Conservation (phyloP, 73 alveolate species). For the Stentor coeruleus region DNA sequence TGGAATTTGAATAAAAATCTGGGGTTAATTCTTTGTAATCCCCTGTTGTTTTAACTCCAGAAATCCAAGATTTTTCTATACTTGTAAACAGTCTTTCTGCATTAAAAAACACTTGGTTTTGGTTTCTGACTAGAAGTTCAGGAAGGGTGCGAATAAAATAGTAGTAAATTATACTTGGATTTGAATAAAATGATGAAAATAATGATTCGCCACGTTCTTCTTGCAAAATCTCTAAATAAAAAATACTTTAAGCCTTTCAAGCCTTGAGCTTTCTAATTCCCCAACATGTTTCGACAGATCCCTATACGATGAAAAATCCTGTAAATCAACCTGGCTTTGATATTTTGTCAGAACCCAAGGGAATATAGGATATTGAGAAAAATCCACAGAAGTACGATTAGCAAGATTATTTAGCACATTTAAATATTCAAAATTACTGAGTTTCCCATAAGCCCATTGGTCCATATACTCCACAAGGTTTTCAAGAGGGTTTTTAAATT, state of each 20-base stretch:
- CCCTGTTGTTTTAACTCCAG: constrained; percentile 60
- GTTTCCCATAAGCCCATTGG: constrained; percentile 65
- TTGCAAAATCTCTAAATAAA: constrained; percentile 42
- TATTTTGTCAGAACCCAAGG: constrained; percentile 91
- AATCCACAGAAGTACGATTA: constrained; percentile 84
- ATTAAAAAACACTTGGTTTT: constrained; percentile 73
- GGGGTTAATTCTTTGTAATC: constrained; percentile 89
- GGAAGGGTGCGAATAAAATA: constrained; percentile 85
- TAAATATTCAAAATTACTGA: constrained; percentile 76
- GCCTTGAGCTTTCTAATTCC: constrained; percentile 41
- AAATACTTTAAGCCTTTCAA: constrained; percentile 31
- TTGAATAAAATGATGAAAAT: constrained; percentile 72
- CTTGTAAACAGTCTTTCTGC: constrained; percentile 82
- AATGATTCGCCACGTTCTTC: constrained; percentile 45
- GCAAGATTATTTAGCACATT: constrained; percentile 76
- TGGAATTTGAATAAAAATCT: constrained; percentile 81
- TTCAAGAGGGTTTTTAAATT: neutral
- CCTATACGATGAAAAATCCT: constrained; percentile 56
- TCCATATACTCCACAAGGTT: constrained; percentile 27
- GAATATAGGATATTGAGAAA: constrained; percentile 91
- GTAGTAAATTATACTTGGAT: constrained; percentile 66
- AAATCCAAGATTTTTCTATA: constrained; percentile 60
- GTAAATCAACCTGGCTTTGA: constrained; percentile 38
- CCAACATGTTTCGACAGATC: constrained; percentile 84
- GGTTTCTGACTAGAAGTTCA: constrained; percentile 71